phyloP scores from a whole-genome alignment of 2,329 filamentous ascomycete species.

The Alternaria triticimaculans region DNA sequence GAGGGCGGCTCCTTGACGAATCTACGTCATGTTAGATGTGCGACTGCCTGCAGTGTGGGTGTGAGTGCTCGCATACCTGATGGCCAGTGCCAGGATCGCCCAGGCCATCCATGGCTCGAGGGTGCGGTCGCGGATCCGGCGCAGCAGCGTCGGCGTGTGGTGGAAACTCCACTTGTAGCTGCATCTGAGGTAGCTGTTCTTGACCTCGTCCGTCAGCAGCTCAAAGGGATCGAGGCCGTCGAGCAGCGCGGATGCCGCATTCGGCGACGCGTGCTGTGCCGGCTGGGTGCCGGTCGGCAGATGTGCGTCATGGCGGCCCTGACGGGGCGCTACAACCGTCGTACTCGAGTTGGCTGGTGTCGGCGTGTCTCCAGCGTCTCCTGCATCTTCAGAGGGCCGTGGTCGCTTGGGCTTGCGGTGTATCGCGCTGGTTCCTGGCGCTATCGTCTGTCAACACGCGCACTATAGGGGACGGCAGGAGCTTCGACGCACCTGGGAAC shows the following conservation, averaged over 20 bases:
- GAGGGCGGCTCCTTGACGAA: constrained; percentile 48
- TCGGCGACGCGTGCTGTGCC: constrained; percentile 29
- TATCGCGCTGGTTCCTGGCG: constrained; percentile 47
- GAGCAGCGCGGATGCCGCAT: constrained; percentile 35
- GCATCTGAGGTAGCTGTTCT: constrained; percentile 51
- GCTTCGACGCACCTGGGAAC: constrained; percentile 7
- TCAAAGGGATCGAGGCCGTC: constrained; percentile 48
- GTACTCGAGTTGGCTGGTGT: constrained; percentile 7
- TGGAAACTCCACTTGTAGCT: constrained; percentile 54
- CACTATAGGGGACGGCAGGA: neutral
- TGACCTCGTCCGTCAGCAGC: constrained; percentile 51
- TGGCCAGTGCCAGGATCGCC: constrained; percentile 52
- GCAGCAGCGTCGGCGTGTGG: constrained; percentile 49
- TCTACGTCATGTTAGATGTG: constrained; percentile 19
- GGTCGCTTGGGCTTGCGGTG: constrained; percentile 49
- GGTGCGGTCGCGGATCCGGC: constrained; percentile 47
- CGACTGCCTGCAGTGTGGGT: neutral
- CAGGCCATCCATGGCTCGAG: constrained; percentile 50
- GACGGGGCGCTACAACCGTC: constrained; percentile 18
- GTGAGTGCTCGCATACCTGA: constrained; percentile 34
- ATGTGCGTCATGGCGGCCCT: constrained; percentile 28
- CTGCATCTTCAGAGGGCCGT: constrained; percentile 34
- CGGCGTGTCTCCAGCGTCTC: constrained; percentile 25
- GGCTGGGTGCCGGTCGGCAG: constrained; percentile 36
- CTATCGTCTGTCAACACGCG: constrained; percentile 20